Conservation (phyloP, 495 filamentous ascomycete species). For the Podospora bellae-mahoneyi region DNA sequence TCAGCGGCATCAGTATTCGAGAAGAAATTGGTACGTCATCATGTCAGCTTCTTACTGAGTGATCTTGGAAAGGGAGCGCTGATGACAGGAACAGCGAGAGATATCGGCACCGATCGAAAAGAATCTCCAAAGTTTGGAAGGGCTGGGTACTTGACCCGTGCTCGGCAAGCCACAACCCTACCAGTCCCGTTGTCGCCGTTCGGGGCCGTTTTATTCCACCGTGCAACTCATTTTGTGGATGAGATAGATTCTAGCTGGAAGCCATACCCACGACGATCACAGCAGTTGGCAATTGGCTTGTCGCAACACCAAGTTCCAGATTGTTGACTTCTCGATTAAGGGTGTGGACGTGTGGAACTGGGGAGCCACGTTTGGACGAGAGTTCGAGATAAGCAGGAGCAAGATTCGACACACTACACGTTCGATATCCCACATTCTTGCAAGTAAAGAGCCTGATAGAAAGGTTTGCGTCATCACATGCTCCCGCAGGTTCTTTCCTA, state of each 20-base stretch:
- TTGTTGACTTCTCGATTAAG: not conserved
- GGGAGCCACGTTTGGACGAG: not conserved
- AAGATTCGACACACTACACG: not conserved
- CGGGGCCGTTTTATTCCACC: not conserved
- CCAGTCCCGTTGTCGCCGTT: not conserved
- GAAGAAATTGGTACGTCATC: not conserved
- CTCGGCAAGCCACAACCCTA: not conserved
- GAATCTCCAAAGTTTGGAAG: not conserved
- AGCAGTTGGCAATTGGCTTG: not conserved
- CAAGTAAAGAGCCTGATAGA: not conserved
- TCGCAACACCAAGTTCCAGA: not conserved
- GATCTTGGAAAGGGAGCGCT: not conserved
- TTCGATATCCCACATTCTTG: too few relatives aligned
- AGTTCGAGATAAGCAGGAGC: not conserved
- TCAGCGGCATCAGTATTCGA: not conserved
- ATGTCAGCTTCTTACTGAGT: not conserved
- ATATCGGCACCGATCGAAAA: not conserved
- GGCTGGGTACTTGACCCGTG: not conserved
- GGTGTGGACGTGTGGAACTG: too few relatives aligned
- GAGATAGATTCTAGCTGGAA: too few relatives aligned
- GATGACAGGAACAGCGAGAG: not conserved
- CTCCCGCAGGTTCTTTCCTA: not conserved
- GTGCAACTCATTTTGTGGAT: not conserved
- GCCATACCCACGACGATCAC: too few relatives aligned
- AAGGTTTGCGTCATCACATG: not conserved